Base-by-base conservation (phyloP, 306 rosid species). In the Cucurbita pepo region DNA sequence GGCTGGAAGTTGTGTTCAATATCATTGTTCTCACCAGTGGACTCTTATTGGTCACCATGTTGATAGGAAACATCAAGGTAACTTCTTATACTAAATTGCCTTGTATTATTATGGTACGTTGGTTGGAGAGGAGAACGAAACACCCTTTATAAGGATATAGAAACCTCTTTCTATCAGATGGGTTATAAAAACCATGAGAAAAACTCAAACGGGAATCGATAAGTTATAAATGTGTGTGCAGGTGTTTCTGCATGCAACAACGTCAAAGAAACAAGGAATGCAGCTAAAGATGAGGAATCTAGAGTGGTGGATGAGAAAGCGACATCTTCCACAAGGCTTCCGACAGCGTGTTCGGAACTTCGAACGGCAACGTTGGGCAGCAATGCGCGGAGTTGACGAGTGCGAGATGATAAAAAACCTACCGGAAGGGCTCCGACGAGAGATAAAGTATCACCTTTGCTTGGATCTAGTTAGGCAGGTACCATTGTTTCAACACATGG, bases 221-320 rank as follows among this genome's bases (percentile, higher is more conserved):
- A 21, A 21, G 22, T 21, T 21, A 21, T 21, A 25, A 25, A 25
- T 25, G 25, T 25, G 25, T 25, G 43, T 8, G 59, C 51, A 94
- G 98, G 98, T 94, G 66, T 94, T 94, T 86, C 72, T 90, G 78
- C 90, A 89, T 83, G 96, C 97, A 21, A 86, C 96, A 0, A 89
- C 97, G 69, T 94, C 97, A 10, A 94, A 94, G 86, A 94, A 94
- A 77, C 98, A 87, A 77, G 92, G 85, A 8, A 94, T 94, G 98
- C 87, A 87, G 74, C 72, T 91, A 76, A 89, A 80, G 84, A 94
- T 94, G 98, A 94, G 95, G 77, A 91, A 91, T 80, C 69, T 94
- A 6, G 98, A 94, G 73, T 90, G 97, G 98, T 90, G 97, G 98
- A 90, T 94, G 98, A 85, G 86, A 79, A 91, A 89, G 81, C 85